Conservation (phyloP, 2,329 filamentous ascomycete species). For the Zarea fungicola region DNA sequence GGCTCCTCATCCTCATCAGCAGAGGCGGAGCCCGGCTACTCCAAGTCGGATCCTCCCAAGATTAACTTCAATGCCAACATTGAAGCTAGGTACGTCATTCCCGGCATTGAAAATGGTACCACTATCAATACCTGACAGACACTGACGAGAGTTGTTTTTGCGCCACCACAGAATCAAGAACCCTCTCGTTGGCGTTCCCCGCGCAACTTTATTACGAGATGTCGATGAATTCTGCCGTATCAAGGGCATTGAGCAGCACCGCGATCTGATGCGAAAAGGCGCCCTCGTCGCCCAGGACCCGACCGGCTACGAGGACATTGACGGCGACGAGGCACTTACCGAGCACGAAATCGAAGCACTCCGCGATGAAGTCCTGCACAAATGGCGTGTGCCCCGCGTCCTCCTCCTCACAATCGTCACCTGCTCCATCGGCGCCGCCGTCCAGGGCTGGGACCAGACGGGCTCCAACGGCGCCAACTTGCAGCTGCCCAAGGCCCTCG, state of each 20-base stretch:
- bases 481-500: slow-evolving; percentile 51
- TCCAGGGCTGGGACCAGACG: slow-evolving; percentile 65
- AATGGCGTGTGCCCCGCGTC: slow-evolving; percentile 58
- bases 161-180: slow-evolving; percentile 34
- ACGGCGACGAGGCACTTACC: slow-evolving; percentile 50
- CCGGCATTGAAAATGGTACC: not conserved
- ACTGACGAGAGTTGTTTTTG: slow-evolving; percentile 17
- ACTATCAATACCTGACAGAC: not conserved
- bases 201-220: slow-evolving; percentile 45
- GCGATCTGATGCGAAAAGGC: slow-evolving; percentile 58
- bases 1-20: slow-evolving; percentile 27
- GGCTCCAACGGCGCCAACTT: slow-evolving; percentile 60
- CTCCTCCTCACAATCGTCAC: slow-evolving; percentile 63
- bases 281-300: slow-evolving; percentile 72
- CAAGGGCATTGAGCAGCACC: slow-evolving; percentile 54
- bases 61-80: slow-evolving; percentile 42
- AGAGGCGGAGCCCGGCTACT: slow-evolving; percentile 35
- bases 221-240: slow-evolving; percentile 58
- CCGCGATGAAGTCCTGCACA: slow-evolving; percentile 58
- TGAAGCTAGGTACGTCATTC: slow-evolving; percentile 37
- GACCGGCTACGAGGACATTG: slow-evolving; percentile 53
- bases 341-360: slow-evolving; percentile 56
- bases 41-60: slow-evolving; percentile 23
- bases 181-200: slow-evolving; percentile 47
- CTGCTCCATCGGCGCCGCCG: slow-evolving; percentile 65